These are phyloP conservation scores for Glarea lozoyensis DNA, from an alignment of 495 filamentous ascomycete genomes.

Conservation along the genomic window DNA sequence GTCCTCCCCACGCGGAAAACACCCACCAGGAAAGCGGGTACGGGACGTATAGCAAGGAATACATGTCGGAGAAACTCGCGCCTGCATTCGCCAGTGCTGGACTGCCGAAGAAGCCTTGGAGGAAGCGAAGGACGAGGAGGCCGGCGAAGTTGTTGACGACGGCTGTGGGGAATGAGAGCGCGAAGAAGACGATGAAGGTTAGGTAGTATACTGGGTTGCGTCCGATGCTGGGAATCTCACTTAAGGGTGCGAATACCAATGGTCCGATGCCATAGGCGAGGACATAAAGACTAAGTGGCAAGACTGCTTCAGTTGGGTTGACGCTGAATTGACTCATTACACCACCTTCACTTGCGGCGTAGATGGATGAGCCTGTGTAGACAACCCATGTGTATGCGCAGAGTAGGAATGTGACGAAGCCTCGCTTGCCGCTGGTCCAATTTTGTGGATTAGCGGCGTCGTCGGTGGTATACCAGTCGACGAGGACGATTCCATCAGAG, in stretches of 20 bases:
- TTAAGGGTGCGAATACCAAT: conserved; percentile 28
- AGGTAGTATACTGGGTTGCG: conserved; percentile 59
- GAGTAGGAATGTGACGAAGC: conserved; percentile 37
- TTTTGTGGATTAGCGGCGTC: conserved; percentile 48
- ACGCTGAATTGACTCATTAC: conserved; percentile 41
- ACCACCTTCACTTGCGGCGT: conserved; percentile 31
- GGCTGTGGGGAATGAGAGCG: conserved; percentile 66
- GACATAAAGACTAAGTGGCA: conserved; percentile 45
- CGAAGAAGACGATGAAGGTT: conserved; percentile 59
- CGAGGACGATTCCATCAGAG: conserved; percentile 40
- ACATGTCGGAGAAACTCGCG: conserved; percentile 69
- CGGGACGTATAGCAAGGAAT: conserved; percentile 52
- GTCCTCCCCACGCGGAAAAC: conserved; percentile 29
- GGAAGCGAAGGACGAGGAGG: conserved; percentile 62
- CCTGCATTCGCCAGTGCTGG: conserved; percentile 70
- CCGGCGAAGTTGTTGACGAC: conserved; percentile 60
- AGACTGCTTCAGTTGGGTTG: conserved; percentile 38
- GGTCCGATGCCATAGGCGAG: conserved; percentile 46
- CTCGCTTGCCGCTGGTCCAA: conserved; percentile 29
- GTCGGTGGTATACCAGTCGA: conserved; percentile 43
- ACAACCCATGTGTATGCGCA: conserved; percentile 38
- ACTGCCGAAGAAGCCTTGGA: conserved; percentile 62
- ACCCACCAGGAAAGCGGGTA: conserved; percentile 58
- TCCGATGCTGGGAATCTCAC: conserved; percentile 54
- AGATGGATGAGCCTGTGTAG: conserved; percentile 39